Conservation (phyloP, 768 basidiomycete species). For the Cystofilobasidium macerans region DNA sequence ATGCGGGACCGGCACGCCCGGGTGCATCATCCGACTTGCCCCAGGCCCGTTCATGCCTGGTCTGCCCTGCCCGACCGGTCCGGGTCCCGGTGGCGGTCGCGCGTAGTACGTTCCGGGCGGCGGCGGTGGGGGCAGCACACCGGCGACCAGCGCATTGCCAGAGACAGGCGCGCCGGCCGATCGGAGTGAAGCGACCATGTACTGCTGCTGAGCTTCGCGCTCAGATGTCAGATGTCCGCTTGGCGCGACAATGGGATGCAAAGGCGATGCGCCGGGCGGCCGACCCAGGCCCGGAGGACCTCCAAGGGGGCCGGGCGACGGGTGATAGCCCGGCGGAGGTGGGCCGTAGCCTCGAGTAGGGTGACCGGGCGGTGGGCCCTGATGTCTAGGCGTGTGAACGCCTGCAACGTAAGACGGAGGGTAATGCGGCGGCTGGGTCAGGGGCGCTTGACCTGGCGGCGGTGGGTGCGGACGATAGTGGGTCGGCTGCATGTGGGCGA, state of each 20-base stretch:
- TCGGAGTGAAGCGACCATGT: constrained; percentile 1
- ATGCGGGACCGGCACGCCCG: background rate
- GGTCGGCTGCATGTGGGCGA: background rate
- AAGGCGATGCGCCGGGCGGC: background rate
- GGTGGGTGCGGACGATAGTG: background rate
- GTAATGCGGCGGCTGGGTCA: background rate
- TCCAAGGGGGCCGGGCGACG: background rate
- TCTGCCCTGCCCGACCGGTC: background rate
- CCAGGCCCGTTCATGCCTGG: background rate
- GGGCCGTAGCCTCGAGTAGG: background rate
- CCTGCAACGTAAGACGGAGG: background rate
- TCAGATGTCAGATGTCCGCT: background rate
- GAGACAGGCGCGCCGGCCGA: background rate
- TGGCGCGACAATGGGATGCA: background rate
- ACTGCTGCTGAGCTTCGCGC: constrained; percentile 3
- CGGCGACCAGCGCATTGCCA: background rate
- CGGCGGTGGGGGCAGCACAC: background rate
- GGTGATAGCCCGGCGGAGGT: background rate
- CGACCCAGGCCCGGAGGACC: background rate
- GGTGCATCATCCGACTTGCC: background rate
- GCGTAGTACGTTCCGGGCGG: background rate
- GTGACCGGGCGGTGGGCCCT: background rate
- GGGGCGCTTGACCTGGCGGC: background rate
- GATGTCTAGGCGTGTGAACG: background rate
- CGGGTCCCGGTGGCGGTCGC: background rate